A percentile compares a stretch with the other conserved stretches of the same genome.
phyloP scores from a whole-genome alignment of 108 stramenopile genomes.

The Chaetoceros tenuissimus region DNA sequence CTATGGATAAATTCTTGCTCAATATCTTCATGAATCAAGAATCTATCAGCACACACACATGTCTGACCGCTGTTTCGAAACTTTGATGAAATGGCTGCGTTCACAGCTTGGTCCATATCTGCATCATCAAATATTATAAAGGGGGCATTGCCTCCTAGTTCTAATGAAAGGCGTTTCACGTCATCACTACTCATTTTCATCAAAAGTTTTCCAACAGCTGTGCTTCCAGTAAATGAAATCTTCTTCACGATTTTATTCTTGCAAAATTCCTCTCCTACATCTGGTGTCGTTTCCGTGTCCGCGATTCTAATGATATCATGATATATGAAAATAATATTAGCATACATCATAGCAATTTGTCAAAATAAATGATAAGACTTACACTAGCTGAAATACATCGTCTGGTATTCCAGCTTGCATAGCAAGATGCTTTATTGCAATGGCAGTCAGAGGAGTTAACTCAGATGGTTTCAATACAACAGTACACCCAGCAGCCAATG shows the following conservation, averaged over 20 bases:
- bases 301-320: slow-evolving; percentile 21
- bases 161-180: slow-evolving; percentile 75
- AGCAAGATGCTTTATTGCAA: slow-evolving; percentile 63
- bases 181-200: slow-evolving; percentile 48
- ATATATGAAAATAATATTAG: slow-evolving; percentile 18
- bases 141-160: slow-evolving; percentile 90
- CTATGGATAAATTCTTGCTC: slow-evolving; percentile 63
- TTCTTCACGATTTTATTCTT: slow-evolving; percentile 64
- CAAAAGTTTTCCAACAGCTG: slow-evolving; percentile 79
- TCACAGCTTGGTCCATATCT: slow-evolving; percentile 75
- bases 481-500: slow-evolving; percentile 84
- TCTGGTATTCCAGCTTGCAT: slow-evolving; percentile 68
- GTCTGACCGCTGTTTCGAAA: slow-evolving; percentile 93
- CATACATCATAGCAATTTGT: neutral
- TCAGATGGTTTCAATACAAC: slow-evolving; percentile 88
- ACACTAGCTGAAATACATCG: slow-evolving; percentile 60
- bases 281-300: slow-evolving; percentile 29
- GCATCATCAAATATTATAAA: slow-evolving; percentile 93
- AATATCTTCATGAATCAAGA: slow-evolving; percentile 71
- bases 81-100: slow-evolving; percentile 71
- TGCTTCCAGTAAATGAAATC: slow-evolving; percentile 91
- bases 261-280: slow-evolving; percentile 66
- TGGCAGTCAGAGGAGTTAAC: slow-evolving; percentile 77
- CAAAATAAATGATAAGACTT: slow-evolving; percentile 9
- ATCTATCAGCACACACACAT: slow-evolving; percentile 90